A percentile compares a stretch with the other conserved stretches of the same genome.
Conservation (phyloP, 495 filamentous ascomycete species). For the Margaritispora aquatica region DNA sequence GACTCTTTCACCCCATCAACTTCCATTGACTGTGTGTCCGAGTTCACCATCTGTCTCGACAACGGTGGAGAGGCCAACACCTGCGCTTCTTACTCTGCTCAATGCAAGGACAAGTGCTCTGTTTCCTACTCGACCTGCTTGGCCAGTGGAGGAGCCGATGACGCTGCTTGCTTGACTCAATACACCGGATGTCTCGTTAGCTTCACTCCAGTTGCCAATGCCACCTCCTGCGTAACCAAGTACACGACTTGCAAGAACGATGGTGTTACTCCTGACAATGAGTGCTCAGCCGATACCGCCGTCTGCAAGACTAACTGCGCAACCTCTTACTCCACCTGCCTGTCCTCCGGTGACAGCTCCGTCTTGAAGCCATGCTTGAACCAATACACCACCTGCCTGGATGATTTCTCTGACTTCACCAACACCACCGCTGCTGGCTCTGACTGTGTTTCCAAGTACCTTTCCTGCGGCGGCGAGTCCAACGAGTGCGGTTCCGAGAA, state of each 20-base stretch:
- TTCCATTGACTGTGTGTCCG: slow-evolving; percentile 4
- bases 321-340: slow-evolving; percentile 3
- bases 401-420: neutral
- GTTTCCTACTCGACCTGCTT: slow-evolving; percentile 1
- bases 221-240: slow-evolving; percentile 2
- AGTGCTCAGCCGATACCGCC: slow-evolving; percentile 1
- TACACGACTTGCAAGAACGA: slow-evolving; percentile 3
- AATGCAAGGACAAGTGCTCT: slow-evolving; percentile 8
- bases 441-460: slow-evolving; percentile 5
- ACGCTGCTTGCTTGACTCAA: neutral
- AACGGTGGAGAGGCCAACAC: slow-evolving; percentile 2
- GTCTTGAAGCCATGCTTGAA: neutral
- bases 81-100: slow-evolving; percentile 1
- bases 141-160: slow-evolving; percentile 2
- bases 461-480: neutral
- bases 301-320: slow-evolving; percentile 7
- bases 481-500: neutral
- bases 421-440: neutral
- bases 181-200: slow-evolving; percentile 2
- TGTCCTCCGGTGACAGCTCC: neutral
- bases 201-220: neutral
- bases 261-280: neutral
- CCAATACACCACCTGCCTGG: slow-evolving; percentile 3
- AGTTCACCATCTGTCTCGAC: slow-evolving; percentile 5
- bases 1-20: slow-evolving; percentile 3